Percentiles rank a stretch among this genome's conserved stretches.
These are phyloP conservation scores for Schizopora paradoxa DNA, from an alignment of 1,284 basidiomycete genomes.

Conservation along the genomic window DNA sequence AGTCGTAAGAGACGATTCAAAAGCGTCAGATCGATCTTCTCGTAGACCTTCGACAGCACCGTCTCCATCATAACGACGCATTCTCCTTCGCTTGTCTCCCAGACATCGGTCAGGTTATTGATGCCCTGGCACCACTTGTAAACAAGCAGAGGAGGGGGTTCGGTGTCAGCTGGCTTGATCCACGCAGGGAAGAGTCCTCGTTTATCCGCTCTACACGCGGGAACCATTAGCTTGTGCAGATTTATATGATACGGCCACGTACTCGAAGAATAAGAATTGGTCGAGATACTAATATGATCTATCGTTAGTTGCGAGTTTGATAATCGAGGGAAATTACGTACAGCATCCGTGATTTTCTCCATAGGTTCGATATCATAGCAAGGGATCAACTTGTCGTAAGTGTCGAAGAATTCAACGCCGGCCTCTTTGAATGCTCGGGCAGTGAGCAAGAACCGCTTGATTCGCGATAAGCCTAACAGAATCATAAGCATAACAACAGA, in stretches of 20 bases:
- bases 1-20: constrained; percentile 90
- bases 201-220: constrained; percentile 97
- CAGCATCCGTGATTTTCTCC: constrained; percentile 97
- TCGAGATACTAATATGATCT: constrained; percentile 65
- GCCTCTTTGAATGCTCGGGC: constrained; percentile 97
- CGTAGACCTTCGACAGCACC: constrained; percentile 90
- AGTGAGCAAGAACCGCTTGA: constrained; percentile 91
- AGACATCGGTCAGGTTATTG: constrained; percentile 90
- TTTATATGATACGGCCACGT: constrained; percentile 20
- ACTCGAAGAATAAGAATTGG: constrained; percentile 82
- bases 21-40: constrained; percentile 94
- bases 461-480: constrained; percentile 74
- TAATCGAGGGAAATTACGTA: constrained; percentile 87
- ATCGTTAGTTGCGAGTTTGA: constrained; percentile 34
- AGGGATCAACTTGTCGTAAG: constrained; percentile 95
- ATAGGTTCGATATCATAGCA: constrained; percentile 98
- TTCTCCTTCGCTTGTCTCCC: constrained; percentile 96
- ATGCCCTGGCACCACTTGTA: constrained; percentile 98
- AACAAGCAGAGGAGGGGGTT: constrained; percentile 91
- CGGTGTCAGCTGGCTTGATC: constrained; percentile 96
- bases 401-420: constrained; percentile 94
- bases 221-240: constrained; percentile 29
- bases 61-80: constrained; percentile 98
- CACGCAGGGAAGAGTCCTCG: constrained; percentile 94
- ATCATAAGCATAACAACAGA: constrained; percentile 14